A percentile compares a stretch with the other conserved stretches of the same genome.
Conservation (phyloP, 2,329 filamentous ascomycete species). For the Cercospora sp. region DNA sequence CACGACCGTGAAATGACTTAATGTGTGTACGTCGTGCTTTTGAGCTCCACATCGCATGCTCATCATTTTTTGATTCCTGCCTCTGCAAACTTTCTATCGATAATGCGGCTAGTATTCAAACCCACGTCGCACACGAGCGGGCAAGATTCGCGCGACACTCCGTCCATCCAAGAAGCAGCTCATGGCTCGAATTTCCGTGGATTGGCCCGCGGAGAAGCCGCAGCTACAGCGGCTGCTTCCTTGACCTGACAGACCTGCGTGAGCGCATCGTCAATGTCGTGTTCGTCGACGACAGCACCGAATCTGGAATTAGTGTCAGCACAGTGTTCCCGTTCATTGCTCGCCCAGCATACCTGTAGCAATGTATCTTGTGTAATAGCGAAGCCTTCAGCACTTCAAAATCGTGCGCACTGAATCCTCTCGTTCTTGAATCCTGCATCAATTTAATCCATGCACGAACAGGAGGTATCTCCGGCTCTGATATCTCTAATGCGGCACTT, state of each 20-base stretch:
- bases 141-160: neutral
- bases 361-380: conserved; percentile 26
- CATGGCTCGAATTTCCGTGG: neutral
- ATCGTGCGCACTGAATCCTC: conserved; percentile 19
- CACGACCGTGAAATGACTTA: neutral
- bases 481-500: conserved; percentile 22
- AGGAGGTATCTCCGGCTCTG: conserved; percentile 27
- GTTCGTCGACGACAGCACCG: conserved; percentile 24
- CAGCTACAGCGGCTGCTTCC: conserved; percentile 14
- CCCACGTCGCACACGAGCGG: neutral
- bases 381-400: conserved; percentile 23
- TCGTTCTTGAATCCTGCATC: conserved; percentile 24
- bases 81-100: neutral
- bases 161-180: neutral
- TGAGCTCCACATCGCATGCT: neutral
- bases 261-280: conserved; percentile 25
- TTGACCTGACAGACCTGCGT: conserved; percentile 21
- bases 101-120: neutral
- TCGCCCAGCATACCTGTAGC: conserved; percentile 22
- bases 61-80: neutral
- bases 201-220: neutral
- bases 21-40: neutral
- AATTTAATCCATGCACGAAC: conserved; percentile 29
- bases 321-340: neutral
- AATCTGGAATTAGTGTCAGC: conserved; percentile 20